Base-by-base conservation (phyloP, 2,329 filamentous ascomycete species). In the Penicillium capsulatum region DNA sequence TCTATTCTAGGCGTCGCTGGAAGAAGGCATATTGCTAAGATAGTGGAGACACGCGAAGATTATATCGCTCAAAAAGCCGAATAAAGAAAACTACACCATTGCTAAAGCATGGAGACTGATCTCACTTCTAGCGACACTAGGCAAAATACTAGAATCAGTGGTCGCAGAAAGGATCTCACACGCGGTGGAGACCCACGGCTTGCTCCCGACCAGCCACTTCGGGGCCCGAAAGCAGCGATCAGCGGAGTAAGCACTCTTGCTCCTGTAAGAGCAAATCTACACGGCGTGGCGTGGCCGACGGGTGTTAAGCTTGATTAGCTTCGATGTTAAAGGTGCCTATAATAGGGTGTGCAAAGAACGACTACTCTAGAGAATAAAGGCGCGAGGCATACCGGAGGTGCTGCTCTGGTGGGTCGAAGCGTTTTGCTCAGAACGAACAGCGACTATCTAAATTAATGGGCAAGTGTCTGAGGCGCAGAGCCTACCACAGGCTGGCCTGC, bases 301-400 rank as follows among this genome's bases (percentile, higher is more conserved):
- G n/a, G n/a, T n/a, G n/a, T n/a, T n/a, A n/a, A n/a, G n/a, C n/a
- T n/a, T 49, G 31, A 44, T 47, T 31, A 64, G 57, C 38, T 69
- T 69, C 35, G 59, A 69, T 47, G 51, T 70, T 2, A 68, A 69
- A 44, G 63, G 64, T 14, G 65, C 61, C 35, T 69, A 65, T 39
- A 69, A 70, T 33, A 52, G 66, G 11, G 63, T 51, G 0, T 64
- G 46, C 17, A 65, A 64, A 40, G 55, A 64, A 30, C 39, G 59
- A 47, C 40, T 65, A 22, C 30, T 65, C 26, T 45, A 61, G 31
- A 61, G 63, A 34, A 52, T 68, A 22, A 53, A 50, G 46, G 47
- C 47, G 16, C 40, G 55, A 48, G 45, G 55, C 15, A 58, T 64
- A 35, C 60, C 51, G 15, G 40, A 48, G 10, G 39, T 1, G 2